Percentiles rank a stretch among this genome's conserved stretches.
Evolutionary conservation across 805 yeast genomes (phyloP).

Genomic region (Kockiozyma suomiensis): DNA sequence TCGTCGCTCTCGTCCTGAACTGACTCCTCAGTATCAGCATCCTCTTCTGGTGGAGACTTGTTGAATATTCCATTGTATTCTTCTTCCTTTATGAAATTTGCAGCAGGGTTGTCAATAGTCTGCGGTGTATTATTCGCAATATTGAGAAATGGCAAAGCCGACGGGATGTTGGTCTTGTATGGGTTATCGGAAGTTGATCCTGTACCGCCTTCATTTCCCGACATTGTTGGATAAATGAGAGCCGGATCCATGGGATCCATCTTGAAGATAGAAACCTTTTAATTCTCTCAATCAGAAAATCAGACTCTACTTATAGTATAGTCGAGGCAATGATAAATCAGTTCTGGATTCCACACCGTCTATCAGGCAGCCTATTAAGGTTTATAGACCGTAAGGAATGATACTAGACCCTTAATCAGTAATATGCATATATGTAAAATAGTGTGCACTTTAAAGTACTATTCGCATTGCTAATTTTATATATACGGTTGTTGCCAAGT

Average conservation of each 20-base stretch:
- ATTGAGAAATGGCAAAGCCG: conserved; percentile 8
- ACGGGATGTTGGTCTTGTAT: neutral
- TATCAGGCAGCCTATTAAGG: too few species aligned
- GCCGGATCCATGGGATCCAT: conserved; percentile 24
- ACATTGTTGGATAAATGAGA: conserved; percentile 16
- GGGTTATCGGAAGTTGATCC: conserved; percentile 9
- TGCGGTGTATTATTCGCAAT: conserved; percentile 13
- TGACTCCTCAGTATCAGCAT: neutral
- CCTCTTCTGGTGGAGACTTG: conserved; percentile 1
- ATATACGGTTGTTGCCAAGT: neutral
- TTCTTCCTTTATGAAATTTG: conserved; percentile 24
- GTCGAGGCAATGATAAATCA: too few species aligned
- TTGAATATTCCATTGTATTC: conserved; percentile 19
- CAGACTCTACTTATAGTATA: too few species aligned
- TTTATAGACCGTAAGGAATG: too few species aligned
- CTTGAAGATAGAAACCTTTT: neutral
- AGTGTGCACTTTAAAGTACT: neutral
- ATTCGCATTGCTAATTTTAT: neutral
- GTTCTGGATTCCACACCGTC: too few species aligned
- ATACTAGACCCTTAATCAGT: neutral
- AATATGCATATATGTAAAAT: neutral
- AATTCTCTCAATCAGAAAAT: too few species aligned
- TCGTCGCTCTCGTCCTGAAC: conserved; percentile 7
- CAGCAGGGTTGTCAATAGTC: conserved; percentile 10
- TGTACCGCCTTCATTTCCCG: conserved; percentile 16